Percentiles rank a stretch among this genome's conserved stretches.
phyloP scores from a whole-genome alignment of 257 asterid species.

The Leonotis leonurus region DNA sequence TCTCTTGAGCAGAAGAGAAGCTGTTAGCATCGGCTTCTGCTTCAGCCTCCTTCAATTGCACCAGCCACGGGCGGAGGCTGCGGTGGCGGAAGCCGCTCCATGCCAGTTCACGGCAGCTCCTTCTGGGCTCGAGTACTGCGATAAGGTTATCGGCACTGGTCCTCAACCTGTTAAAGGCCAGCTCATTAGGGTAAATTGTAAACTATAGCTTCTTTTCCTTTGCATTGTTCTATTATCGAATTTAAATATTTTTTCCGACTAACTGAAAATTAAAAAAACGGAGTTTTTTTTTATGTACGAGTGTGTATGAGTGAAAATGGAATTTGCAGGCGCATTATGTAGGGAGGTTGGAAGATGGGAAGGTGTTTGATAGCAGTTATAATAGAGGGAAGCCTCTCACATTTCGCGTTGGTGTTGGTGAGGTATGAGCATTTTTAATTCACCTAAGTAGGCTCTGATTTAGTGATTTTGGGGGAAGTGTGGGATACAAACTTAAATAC shows the following conservation, averaged over 20 bases:
- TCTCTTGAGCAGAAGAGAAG: slow-evolving; percentile 34
- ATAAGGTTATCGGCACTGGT: slow-evolving; percentile 40
- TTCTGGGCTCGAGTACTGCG: slow-evolving; percentile 47
- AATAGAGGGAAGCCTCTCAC: slow-evolving; percentile 88
- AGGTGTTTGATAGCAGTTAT: slow-evolving; percentile 90
- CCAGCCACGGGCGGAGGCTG: slow-evolving; percentile 18
- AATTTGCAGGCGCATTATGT: slow-evolving; percentile 71
- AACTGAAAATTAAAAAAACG: not conserved
- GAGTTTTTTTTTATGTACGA: not conserved
- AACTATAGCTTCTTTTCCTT: not conserved
- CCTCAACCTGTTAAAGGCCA: slow-evolving; percentile 41
- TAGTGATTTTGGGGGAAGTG: not conserved
- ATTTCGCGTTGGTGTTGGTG: slow-evolving; percentile 85
- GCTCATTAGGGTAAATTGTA: slow-evolving; percentile 40
- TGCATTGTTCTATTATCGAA: not conserved
- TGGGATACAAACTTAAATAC: too few relatives aligned
- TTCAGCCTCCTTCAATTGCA: slow-evolving; percentile 26
- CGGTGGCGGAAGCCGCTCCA: slow-evolving; percentile 20
- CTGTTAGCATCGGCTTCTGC: slow-evolving; percentile 29
- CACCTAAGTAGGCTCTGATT: not conserved
- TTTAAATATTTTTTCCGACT: not conserved
- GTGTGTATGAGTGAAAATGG: not conserved
- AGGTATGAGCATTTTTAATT: slow-evolving; percentile 33
- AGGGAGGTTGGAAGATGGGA: slow-evolving; percentile 72
- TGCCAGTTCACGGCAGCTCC: slow-evolving; percentile 38